Percentiles rank a stretch among this genome's conserved stretches.
Conservation (phyloP, 2,329 filamentous ascomycete species). For the Aspergillus proliferans region DNA sequence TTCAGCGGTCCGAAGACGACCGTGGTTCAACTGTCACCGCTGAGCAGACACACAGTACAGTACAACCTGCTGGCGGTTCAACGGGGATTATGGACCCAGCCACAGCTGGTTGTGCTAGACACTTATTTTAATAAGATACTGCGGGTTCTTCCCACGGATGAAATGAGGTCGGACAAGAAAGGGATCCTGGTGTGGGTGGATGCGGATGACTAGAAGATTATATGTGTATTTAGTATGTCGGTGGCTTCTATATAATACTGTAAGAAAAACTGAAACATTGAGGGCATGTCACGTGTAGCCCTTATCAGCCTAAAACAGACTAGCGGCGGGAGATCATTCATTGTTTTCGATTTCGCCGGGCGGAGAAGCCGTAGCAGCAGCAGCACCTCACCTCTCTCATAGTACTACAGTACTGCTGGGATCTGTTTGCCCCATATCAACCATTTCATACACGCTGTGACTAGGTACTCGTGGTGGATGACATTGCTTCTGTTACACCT, state of each 20-base stretch:
- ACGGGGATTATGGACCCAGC: conserved; percentile 61
- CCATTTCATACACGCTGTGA: no score
- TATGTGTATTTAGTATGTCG: not conserved
- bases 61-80: conserved; percentile 67
- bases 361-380: conserved; percentile 9
- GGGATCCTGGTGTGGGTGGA: conserved; percentile 42
- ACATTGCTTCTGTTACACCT: no score
- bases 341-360: conserved; percentile 10
- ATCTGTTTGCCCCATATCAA: no score
- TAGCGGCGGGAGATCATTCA: conserved; percentile 15
- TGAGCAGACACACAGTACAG: conserved; percentile 66
- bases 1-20: conserved; percentile 84
- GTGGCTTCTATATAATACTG: not conserved
- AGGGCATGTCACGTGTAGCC: conserved; percentile 16
- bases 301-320: conserved; percentile 17
- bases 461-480: no score
- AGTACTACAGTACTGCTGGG: not conserved
- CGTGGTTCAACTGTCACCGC: conserved; percentile 72
- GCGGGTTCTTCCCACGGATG: conserved; percentile 71
- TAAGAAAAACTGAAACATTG: not conserved
- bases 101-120: conserved; percentile 72
- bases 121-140: conserved; percentile 90
- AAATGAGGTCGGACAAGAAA: conserved; percentile 53
- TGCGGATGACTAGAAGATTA: conserved; percentile 26
- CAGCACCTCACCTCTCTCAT: not conserved